Evolutionary conservation across 495 filamentous ascomycete species (phyloP), one percentile per base, ranked within the genome.

Genomic region (Neohortaea acidophila): DNA sequence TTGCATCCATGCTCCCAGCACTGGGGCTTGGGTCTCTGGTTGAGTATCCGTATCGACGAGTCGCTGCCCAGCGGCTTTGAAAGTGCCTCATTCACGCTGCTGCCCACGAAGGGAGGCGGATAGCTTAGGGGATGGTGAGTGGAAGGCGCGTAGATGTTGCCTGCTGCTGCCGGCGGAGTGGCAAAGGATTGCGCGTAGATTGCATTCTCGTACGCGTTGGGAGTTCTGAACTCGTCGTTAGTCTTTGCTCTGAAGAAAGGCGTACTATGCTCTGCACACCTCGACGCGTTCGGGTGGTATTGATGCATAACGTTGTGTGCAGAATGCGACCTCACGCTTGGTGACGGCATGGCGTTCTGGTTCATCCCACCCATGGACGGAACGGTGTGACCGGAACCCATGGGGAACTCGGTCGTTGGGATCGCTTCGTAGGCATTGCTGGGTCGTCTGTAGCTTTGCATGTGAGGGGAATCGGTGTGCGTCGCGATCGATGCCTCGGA

Each of bases 1-100:
- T 92, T 91, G 67, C 85, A 94, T 7, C 84, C 85, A 48, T 94
- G 85, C 33, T 94, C 85, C 81, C 81, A 94, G 59, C 85, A 94
- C 55, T 91, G 85, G 3, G 85, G 84, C 58, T 85, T 86, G 6
- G 81, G 82, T 39, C 81, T 72, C 34, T 73, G 74, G 49, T 76
- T 77, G 10, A 85, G 67, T 25, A 85, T 70, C 35, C 81, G 68
- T 3, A 81, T 72, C 13, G 43, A 43, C 8, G 41, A 14, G 5
- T 45, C 41, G 15, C 36, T 72, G 67, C 41, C 33, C 2, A 34
- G 27, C 2, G 45, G 24, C 25, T 38, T 39, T 11, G 41, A 20
- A 12, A 33, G 19, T n/a, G 29, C 24, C 17, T 41, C 38, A 17
- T 38, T 43, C 5, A 36, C 42, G 28, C 26, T 45, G 38, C 33